Evolutionary conservation across 768 basidiomycete species (phyloP), one percentile per base, ranked within the genome.

Genomic region (Lepiota venenata): DNA sequence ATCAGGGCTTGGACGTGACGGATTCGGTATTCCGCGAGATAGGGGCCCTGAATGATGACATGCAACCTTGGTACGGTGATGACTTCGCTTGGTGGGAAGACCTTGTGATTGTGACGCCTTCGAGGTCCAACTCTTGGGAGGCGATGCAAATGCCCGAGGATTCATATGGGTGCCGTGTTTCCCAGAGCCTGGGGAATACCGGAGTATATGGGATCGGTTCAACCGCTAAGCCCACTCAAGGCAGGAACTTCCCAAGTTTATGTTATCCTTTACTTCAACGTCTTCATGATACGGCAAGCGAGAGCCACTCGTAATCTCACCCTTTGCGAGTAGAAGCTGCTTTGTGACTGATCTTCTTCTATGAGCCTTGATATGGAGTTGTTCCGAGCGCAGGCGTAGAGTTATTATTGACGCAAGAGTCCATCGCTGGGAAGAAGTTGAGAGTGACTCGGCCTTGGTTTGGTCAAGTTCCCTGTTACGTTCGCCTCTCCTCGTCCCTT

Each of bases 281-380:
- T 39, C 53, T 42, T 21, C 39, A 48, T 12, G 47, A 41, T 40
- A 48, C 9, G 32, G 39, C 27, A 32, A 42, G 27, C 35, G 32
- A 37, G 22, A 16, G 39, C n/a, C 47, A 36, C 32, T 9, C 37
- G 52, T 39, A 48, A 47, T 20, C 46, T 55, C 49, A 58, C 52
- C 40, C 48, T 51, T 54, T 51, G 35, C 39, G 57, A 38, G 52
- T 36, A 48, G 57, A 48, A 55, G 53, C 48, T 27, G 40, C n/a
- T 35, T 25, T 48, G 50, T 58, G 52, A 58, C 52, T 58, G 57
- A 58, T 55, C 53, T 58, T 58, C 57, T 58, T 27, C 16, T 29
- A 21, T 27, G 29, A 47, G 41, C 39, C 45, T 48, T 51, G 57
- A 55, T 55, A 39, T 38, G 41, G 41, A 37, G 29, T 55, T 45